Evolutionary conservation across 352 stramenopile genomes (phyloP), one percentile per base, ranked within the genome.

Genomic region (Pythium brassicae): DNA sequence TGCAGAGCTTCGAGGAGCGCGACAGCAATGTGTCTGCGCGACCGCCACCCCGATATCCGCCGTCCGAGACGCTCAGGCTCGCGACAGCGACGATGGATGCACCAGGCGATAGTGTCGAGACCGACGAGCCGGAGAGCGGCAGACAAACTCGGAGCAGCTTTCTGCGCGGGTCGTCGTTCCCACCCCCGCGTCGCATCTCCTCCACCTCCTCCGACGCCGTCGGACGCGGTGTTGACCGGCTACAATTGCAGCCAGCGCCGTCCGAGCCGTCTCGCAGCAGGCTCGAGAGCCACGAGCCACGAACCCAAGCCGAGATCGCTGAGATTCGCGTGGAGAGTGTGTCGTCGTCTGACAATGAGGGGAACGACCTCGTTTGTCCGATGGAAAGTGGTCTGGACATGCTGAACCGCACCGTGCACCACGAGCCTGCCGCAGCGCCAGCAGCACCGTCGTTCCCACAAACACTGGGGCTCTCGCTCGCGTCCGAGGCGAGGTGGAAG

Each of bases 401-500:
- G n/a, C n/a, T n/a, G n/a, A n/a, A n/a, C n/a, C n/a, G n/a, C n/a
- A n/a, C n/a, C n/a, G n/a, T n/a, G n/a, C n/a, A 8, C 25, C 45
- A 22, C 25, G 45, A 37, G 4, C 32, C 32, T 1, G 32, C 32
- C 8, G 14, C 32, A 37, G 32, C 32, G 32, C 1, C 32, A 9
- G 32, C 14, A 23, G 1, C 27, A 26, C 27, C 12, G 15, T 10
- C 9, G 2, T 3, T 7, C 22, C 23, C 23, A 14, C 25, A 34
- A 14, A 34, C 25, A 4, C 27, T 55, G 29, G n/a, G 51, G 0
- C 37, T 76, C 19, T 70, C 72, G 50, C 40, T 61, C 17, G 55
- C 46, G 48, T 66, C 50, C 20, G 70, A 82, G 40, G 42, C 69
- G 3, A 65, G 60, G 17, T 82, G 72, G 72, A 69, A 72, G 34